Conservation (phyloP, 2,329 filamentous ascomycete species). For the Colletotrichum neosansevieriae region DNA sequence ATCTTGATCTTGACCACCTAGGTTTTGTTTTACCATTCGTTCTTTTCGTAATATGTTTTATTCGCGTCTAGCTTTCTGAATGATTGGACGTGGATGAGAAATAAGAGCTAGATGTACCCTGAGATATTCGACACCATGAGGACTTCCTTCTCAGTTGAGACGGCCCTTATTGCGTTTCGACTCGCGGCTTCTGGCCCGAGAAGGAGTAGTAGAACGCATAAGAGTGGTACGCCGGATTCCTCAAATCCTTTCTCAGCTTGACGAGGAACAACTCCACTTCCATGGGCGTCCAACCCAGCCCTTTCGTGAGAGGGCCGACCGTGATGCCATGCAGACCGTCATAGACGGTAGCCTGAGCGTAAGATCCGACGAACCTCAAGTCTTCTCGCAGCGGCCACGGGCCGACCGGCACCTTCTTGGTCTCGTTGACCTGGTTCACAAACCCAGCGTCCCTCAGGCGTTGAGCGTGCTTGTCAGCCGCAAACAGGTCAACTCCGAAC, state of each 20-base stretch:
- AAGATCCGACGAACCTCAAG: slow-evolving; percentile 49
- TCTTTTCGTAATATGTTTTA: too few relatives aligned
- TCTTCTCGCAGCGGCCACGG: slow-evolving; percentile 65
- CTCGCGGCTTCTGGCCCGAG: slow-evolving; percentile 6
- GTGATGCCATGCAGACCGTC: neutral
- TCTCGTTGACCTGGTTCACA: slow-evolving; percentile 51
- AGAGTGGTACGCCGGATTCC: slow-evolving; percentile 46
- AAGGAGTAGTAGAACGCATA: slow-evolving; percentile 42
- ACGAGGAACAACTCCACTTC: slow-evolving; percentile 16
- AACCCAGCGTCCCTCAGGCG: slow-evolving; percentile 63
- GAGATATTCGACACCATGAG: too few relatives aligned
- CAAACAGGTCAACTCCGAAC: slow-evolving; percentile 59
- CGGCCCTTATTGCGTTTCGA: too few relatives aligned
- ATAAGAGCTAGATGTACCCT: too few relatives aligned
- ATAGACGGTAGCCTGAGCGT: slow-evolving; percentile 51
- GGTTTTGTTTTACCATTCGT: too few relatives aligned
- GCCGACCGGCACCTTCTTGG: slow-evolving; percentile 63
- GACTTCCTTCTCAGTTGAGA: too few relatives aligned
- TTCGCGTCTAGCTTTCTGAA: too few relatives aligned
- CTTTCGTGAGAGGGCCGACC: slow-evolving; percentile 8
- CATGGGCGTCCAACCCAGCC: slow-evolving; percentile 8
- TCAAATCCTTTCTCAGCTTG: slow-evolving; percentile 4
- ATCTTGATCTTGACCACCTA: too few relatives aligned
- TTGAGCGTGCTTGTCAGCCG: slow-evolving; percentile 61
- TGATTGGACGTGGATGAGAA: too few relatives aligned